Evolutionary conservation across 2,329 filamentous ascomycete species (phyloP).

Genomic region (Stemphylium lycopersici): DNA sequence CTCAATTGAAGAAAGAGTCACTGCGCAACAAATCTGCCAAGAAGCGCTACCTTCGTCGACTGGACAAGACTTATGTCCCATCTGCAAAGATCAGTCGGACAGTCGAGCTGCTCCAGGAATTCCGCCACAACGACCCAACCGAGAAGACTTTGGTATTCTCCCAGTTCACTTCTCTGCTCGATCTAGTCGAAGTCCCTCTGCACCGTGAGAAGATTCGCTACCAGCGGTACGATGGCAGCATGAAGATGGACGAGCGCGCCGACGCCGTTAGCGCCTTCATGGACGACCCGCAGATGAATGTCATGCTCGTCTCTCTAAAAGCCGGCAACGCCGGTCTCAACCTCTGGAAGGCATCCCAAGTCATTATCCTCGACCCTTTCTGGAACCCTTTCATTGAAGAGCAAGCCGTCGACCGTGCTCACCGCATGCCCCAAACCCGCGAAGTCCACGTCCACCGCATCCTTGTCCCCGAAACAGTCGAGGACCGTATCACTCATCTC

Average conservation of each 20-base stretch:
- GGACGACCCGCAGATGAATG: conserved; percentile 63
- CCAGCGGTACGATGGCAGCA: conserved; percentile 77
- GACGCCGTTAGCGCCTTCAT: conserved; percentile 71
- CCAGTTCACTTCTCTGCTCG: conserved; percentile 79
- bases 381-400: conserved; percentile 95
- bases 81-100: conserved; percentile 78
- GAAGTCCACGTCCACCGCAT: conserved; percentile 81
- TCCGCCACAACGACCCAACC: conserved; percentile 56
- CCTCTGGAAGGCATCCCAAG: conserved; percentile 78
- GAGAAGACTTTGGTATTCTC: conserved; percentile 85
- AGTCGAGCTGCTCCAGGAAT: conserved; percentile 65
- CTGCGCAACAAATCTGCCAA: conserved; percentile 68
- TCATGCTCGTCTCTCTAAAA: conserved; percentile 80
- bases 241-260: conserved; percentile 70
- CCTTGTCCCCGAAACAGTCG: conserved; percentile 77
- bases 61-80: conserved; percentile 71
- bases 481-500: conserved; percentile 81
- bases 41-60: conserved; percentile 70
- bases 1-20: conserved; percentile 71
- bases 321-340: conserved; percentile 88
- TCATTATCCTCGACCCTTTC: conserved; percentile 91
- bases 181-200: conserved; percentile 77
- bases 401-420: conserved; percentile 87
- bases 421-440: conserved; percentile 81
- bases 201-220: conserved; percentile 63